phyloP scores from a whole-genome alignment of 2,329 filamentous ascomycete species.

The Colletotrichum noveboracense region DNA sequence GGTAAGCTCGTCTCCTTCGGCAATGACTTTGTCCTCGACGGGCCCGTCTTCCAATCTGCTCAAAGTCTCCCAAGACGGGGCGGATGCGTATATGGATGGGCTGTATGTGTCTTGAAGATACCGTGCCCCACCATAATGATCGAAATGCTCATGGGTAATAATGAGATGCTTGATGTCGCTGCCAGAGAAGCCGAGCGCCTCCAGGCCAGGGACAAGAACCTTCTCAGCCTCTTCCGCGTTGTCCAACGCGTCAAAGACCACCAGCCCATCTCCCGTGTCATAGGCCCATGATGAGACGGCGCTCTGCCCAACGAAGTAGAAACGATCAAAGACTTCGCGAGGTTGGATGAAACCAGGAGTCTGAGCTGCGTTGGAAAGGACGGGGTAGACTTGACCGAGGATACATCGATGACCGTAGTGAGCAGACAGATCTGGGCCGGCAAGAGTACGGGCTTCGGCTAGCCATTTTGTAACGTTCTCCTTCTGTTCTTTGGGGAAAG shows the following conservation, averaged over 20 bases:
- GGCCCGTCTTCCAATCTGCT: neutral
- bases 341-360: constrained; percentile 24
- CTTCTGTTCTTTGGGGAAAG: constrained; percentile 11
- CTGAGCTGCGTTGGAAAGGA: neutral
- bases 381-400: constrained; percentile 5
- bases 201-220: constrained; percentile 1
- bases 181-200: constrained; percentile 24
- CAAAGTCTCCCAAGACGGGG: constrained; percentile 17
- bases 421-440: neutral
- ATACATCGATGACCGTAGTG: constrained; percentile 15
- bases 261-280: constrained; percentile 29
- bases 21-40: neutral
- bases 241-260: constrained; percentile 6
- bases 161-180: constrained; percentile 32
- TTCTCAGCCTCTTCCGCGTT: constrained; percentile 1
- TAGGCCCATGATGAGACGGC: constrained; percentile 30
- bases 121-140: constrained; percentile 30
- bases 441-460: neutral
- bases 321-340: constrained; percentile 24
- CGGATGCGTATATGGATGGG: constrained; percentile 22
- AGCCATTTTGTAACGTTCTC: constrained; percentile 6
- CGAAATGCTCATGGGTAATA: constrained; percentile 32
- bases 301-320: constrained; percentile 27
- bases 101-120: constrained; percentile 28
- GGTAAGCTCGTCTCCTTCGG: constrained; percentile 12